Evolutionary conservation across 192 early-diverging fungal genomes (phyloP).

Genomic region (Coemansia aciculifera): DNA sequence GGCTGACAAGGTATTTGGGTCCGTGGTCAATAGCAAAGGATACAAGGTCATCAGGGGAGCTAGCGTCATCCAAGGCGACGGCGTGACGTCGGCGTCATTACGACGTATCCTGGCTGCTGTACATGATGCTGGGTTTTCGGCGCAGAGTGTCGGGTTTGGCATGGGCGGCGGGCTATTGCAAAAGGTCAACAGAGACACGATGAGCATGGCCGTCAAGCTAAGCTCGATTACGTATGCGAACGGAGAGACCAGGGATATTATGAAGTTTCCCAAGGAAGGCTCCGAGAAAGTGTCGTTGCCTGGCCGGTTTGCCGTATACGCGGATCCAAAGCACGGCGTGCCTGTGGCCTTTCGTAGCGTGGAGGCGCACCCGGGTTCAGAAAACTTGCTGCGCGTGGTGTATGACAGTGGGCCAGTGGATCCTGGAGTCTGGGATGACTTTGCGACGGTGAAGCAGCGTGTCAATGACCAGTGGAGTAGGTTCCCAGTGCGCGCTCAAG

Average conservation of each 20-base stretch:
- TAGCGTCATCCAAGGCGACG: conserved; percentile 86
- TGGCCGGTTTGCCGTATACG: conserved; percentile 53
- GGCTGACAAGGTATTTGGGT: conserved; percentile 74
- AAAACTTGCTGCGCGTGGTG: conserved; percentile 59
- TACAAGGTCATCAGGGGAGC: conserved; percentile 73
- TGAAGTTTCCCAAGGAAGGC: conserved; percentile 84
- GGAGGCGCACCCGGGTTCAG: conserved; percentile 17
- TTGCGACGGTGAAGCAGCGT: conserved; percentile 60
- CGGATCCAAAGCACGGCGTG: conserved; percentile 31
- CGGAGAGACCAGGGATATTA: conserved; percentile 70
- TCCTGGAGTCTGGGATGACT: conserved; percentile 58
- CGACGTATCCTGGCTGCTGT: conserved; percentile 61
- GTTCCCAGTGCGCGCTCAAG: conserved; percentile 46
- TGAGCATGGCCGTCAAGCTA: conserved; percentile 87
- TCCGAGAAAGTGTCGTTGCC: conserved; percentile 74
- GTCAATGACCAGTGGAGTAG: conserved; percentile 60
- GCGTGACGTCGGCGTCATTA: conserved; percentile 61
- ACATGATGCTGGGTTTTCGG: conserved; percentile 63
- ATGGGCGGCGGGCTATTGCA: conserved; percentile 89
- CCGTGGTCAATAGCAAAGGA: conserved; percentile 68
- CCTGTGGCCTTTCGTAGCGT: conserved; percentile 29
- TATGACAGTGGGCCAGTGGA: conserved; percentile 61
- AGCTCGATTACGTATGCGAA: conserved; percentile 66
- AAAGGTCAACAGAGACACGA: conserved; percentile 83
- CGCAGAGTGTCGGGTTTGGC: conserved; percentile 75